These are phyloP conservation scores for Hortiboletus campestris DNA, from an alignment of 768 basidiomycete genomes.

Conservation along the genomic window DNA sequence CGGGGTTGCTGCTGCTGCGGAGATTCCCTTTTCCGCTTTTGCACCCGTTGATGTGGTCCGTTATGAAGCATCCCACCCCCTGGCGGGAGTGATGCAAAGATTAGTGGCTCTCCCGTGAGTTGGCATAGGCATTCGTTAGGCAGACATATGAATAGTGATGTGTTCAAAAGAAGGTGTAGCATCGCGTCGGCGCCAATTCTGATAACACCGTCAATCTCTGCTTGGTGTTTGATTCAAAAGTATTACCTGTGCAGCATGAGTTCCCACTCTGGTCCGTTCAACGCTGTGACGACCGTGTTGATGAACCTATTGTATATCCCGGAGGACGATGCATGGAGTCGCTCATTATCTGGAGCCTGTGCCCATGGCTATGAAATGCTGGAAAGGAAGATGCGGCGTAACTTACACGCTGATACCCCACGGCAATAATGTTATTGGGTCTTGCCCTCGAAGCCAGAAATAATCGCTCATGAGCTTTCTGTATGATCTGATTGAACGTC, in stretches of 20 bases:
- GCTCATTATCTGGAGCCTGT: conserved; percentile 34
- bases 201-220: background rate
- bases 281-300: conserved; percentile 71
- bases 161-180: conserved; percentile 72
- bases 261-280: conserved; percentile 69
- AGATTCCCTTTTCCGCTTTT: conserved; percentile 23
- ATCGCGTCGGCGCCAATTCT: conserved; percentile 80
- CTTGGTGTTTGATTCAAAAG: background rate
- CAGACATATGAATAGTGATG: conserved; percentile 71
- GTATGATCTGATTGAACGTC: conserved; percentile 47
- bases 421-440: conserved; percentile 58
- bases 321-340: conserved; percentile 37
- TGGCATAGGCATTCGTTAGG: conserved; percentile 87
- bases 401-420: conserved; percentile 62
- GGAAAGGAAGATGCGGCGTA: background rate
- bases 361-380: background rate
- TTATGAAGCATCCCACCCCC: conserved; percentile 10
- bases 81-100: conserved; percentile 37
- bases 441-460: conserved; percentile 39
- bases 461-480: conserved; percentile 56
- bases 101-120: conserved; percentile 69
- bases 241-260: conserved; percentile 55
- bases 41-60: conserved; percentile 4
- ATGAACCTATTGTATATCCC: conserved; percentile 60
- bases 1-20: conserved; percentile 18